Base-by-base conservation (phyloP, 805 yeast species). In the Cyberlindnera samutprakarnensis region DNA sequence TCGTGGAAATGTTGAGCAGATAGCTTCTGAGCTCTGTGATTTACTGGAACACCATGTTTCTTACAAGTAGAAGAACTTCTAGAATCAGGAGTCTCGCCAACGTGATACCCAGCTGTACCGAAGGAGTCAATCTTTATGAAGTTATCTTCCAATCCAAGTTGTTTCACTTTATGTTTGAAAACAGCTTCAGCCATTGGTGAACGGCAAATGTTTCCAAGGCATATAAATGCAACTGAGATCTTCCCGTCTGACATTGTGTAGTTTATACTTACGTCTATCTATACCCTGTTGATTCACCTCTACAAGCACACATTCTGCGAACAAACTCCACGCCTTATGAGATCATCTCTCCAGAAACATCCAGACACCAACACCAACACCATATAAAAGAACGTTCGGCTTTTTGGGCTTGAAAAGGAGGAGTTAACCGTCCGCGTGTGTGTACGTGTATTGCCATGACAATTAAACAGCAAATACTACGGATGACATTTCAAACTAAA, bases 131-230 rank as follows among this genome's bases (percentile, higher is more conserved):
- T 78, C 13, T 51, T 51, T 0, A 60, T 51, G 39, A 87, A 72
- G n/a, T 51, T 51, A 13, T 52, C 56, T 21, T 39, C 49, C 18
- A 62, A 41, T 0, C 78, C 78, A 14, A 58, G 54, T 27, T 71
- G 53, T 26, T 72, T 54, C 8, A 84, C 94, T 12, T 63, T 61
- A 37, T 83, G 75, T 29, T 64, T 66, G 59, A 88, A 86, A 1
- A 87, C 84, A 0, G 96, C 96, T 52, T 90, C 96, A 0, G 97
- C 96, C 97, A 88, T 90, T 11, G 97, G 97, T 2, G 96, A 86
- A 30, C 96, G 88, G 51, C 96, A 87, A 15, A 84, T 84, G 56
- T 88, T 88, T 4, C 96, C 96, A 17, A 86, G 64, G 50, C 96
- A 88, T 1, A 87, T 90, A 53, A 88, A 87, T 1, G 94, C 96